Evolutionary conservation across 1,139 yeast species (phyloP), one percentile per base, ranked within the genome.

Genomic region (Nakaseomyces uthaithaninus): DNA sequence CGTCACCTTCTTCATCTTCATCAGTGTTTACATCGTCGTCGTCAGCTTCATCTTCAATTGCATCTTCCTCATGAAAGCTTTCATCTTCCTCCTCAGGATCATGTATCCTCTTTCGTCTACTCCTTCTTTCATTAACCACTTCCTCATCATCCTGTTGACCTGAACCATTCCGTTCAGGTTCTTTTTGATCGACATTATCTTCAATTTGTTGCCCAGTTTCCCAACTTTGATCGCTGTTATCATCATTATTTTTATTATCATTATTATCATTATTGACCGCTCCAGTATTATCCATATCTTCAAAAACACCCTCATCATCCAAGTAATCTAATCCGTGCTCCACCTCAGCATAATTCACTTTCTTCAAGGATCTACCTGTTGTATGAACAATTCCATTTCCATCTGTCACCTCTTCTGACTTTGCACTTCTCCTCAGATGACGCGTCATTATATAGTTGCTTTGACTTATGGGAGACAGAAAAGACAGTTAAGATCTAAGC

Each of bases 21-120:
- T 55, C 62, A 20, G 55, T 60, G 19, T 50, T 54, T 14, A 55
- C 60, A 35, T 59, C 68, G 12, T 64, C 71, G 11, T 48, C 54
- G 8, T 46, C 51, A 7, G 46, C 50, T 4, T 37, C 48, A 15
- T 51, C 54, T 1, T 53, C 54, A 1, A 38, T 39, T 3, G 22
- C 33, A 23, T 50, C 57, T 8, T 57, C 62, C 38, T 56, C 62
- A 42, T 55, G 59, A 39, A 54, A 54, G 39, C 57, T 52, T 39
- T 51, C 54, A 38, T 55, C 60, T 10, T 54, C 59, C n/a, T 49
- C 53, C n/a, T 46, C 52, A 11, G 47, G 43, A 17, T 51, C 46
- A 23, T 49, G 48, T 7, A 45, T 50, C 40, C 26, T 50, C 46
- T 48, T 52, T 46, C 38, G 45, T 47, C 47, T 52, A 48, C 56